These are phyloP conservation scores for Rhodamnia rubescens DNA, from an alignment of 345 rosid genomes.

Conservation along the genomic window DNA sequence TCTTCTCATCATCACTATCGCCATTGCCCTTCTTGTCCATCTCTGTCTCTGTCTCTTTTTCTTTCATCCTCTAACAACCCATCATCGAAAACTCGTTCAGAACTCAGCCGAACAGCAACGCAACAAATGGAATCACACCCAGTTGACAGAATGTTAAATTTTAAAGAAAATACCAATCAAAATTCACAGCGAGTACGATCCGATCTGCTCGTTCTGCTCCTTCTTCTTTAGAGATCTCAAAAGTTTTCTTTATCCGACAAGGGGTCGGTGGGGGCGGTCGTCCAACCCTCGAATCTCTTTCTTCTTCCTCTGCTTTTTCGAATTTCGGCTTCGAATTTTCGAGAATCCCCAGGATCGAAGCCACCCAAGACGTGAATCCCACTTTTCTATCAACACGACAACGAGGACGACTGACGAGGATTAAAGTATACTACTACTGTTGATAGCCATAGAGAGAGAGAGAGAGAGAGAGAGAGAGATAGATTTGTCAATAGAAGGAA, in stretches of 20 bases:
- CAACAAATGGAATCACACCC: neutral
- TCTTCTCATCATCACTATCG: constrained; percentile 5
- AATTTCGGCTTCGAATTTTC: neutral
- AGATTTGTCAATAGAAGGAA: neutral
- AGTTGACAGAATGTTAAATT: neutral
- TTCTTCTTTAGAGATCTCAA: neutral
- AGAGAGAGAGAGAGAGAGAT: neutral
- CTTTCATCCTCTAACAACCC: neutral
- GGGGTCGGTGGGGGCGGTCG: neutral
- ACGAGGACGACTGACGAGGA: neutral
- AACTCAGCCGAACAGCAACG: neutral
- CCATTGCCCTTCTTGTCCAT: neutral
- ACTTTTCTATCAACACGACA: neutral
- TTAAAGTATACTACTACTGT: neutral
- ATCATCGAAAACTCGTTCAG: neutral
- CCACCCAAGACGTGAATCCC: neutral
- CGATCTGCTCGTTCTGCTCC: neutral
- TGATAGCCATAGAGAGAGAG: neutral
- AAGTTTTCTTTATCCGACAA: neutral
- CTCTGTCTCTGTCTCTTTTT: neutral
- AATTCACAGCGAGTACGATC: neutral
- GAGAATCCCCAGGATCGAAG: neutral
- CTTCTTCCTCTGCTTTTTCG: neutral
- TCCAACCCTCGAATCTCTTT: neutral
- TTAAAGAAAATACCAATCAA: neutral